Percentiles rank a stretch among this genome's conserved stretches.
phyloP scores from a whole-genome alignment of 805 yeast species.

The Starmera pachycereana region DNA sequence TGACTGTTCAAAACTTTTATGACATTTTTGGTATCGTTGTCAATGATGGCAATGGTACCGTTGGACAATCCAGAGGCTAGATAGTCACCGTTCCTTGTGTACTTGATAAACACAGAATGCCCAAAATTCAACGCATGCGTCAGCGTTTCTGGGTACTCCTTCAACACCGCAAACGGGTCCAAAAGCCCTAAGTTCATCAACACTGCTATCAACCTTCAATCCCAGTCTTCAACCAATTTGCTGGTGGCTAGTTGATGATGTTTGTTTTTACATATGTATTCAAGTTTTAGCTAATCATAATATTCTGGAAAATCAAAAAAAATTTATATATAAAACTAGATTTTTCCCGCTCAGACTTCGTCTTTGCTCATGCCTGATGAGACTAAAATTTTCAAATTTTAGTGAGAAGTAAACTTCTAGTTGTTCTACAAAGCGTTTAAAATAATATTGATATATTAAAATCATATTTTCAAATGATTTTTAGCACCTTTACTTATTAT shows the following conservation, averaged over 20 bases:
- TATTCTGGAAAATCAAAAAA: no score
- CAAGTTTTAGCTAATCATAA: no score
- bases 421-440: no score
- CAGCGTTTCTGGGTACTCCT: constrained; percentile 84
- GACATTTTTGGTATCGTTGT: constrained; percentile 54
- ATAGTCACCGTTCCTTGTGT: constrained; percentile 72
- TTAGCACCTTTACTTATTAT: no score
- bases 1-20: constrained; percentile 55
- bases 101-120: constrained; percentile 56
- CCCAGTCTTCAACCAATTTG: neutral
- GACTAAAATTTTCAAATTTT: no score
- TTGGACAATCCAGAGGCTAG: constrained; percentile 70
- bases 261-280: no score
- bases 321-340: no score
- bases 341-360: no score
- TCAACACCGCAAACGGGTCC: constrained; percentile 87
- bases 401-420: no score
- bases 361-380: no score
- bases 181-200: constrained; percentile 69
- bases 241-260: neutral
- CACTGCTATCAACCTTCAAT: neutral
- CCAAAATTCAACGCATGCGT: constrained; percentile 60
- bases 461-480: no score
- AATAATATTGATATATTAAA: no score
- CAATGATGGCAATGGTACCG: constrained; percentile 67